phyloP scores from a whole-genome alignment of 805 yeast genomes.

The Candida loeiensis region DNA sequence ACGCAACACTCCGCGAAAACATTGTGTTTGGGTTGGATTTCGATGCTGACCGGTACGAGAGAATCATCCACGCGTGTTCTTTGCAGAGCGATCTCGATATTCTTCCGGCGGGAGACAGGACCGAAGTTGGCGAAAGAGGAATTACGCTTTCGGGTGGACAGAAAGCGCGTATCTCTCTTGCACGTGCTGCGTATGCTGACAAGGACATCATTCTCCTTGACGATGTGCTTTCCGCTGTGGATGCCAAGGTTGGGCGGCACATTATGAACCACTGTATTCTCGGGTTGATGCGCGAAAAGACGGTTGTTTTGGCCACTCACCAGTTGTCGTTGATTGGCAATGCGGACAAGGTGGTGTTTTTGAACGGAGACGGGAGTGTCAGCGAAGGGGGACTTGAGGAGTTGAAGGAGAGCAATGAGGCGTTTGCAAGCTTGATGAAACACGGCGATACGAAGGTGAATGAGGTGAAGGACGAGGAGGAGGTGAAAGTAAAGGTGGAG shows the following conservation, averaged over 20 bases:
- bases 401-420: conserved; percentile 35
- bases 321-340: conserved; percentile 66
- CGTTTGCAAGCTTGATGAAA: conserved; percentile 38
- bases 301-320: conserved; percentile 80
- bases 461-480: conserved; percentile 1
- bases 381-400: conserved; percentile 60
- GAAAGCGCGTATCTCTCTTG: conserved; percentile 75
- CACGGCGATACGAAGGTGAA: conserved; percentile 23
- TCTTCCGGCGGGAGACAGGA: conserved; percentile 67
- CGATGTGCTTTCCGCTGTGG: conserved; percentile 82
- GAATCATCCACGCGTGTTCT: conserved; percentile 65
- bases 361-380: conserved; percentile 61
- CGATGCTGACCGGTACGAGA: conserved; percentile 48
- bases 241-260: conserved; percentile 78
- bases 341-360: conserved; percentile 67
- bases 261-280: conserved; percentile 66
- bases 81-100: conserved; percentile 59
- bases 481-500: too few relatives aligned
- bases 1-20: conserved; percentile 72
- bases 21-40: conserved; percentile 64
- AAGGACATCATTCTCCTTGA: conserved; percentile 68
- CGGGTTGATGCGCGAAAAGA: conserved; percentile 55
- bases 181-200: conserved; percentile 72
- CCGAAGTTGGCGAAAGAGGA: conserved; percentile 85
- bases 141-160: conserved; percentile 85